Percentiles rank a stretch among this genome's conserved stretches.
Evolutionary conservation across 495 filamentous ascomycete genomes (phyloP).

Genomic region (Penicillium soppii): DNA sequence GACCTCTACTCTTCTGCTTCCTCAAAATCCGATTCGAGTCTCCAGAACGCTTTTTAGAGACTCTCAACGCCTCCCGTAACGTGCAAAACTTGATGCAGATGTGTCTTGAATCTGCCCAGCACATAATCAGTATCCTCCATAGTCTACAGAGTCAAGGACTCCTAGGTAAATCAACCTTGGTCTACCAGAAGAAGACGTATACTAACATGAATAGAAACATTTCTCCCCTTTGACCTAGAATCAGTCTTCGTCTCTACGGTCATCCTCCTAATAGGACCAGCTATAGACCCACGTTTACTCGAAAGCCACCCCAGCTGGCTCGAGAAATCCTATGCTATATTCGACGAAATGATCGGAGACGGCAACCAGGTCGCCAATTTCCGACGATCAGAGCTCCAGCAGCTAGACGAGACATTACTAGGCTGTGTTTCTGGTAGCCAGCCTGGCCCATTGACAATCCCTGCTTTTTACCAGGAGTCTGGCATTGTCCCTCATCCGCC

Average conservation of each 20-base stretch:
- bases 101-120: constrained; percentile 42
- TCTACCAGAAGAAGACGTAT: not conserved
- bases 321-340: constrained; percentile 32
- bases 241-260: constrained; percentile 39
- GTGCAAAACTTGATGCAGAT: constrained; percentile 39
- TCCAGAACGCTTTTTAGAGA: constrained; percentile 19
- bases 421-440: constrained; percentile 24
- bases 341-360: constrained; percentile 42
- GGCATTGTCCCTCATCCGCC: constrained; percentile 5
- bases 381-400: constrained; percentile 38
- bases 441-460: constrained; percentile 12
- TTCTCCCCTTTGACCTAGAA: constrained; percentile 47
- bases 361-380: constrained; percentile 41
- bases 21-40: constrained; percentile 36
- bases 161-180: constrained; percentile 27
- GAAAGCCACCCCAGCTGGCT: constrained; percentile 32
- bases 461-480: constrained; percentile 15
- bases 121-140: constrained; percentile 39
- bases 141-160: constrained; percentile 39
- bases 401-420: constrained; percentile 29
- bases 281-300: constrained; percentile 30
- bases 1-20: constrained; percentile 40
- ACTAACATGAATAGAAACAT: constrained; percentile 32
- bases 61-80: constrained; percentile 29
- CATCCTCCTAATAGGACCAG: constrained; percentile 33